phyloP scores from a whole-genome alignment of 805 yeast genomes.

The Clavispora vitiphila region DNA sequence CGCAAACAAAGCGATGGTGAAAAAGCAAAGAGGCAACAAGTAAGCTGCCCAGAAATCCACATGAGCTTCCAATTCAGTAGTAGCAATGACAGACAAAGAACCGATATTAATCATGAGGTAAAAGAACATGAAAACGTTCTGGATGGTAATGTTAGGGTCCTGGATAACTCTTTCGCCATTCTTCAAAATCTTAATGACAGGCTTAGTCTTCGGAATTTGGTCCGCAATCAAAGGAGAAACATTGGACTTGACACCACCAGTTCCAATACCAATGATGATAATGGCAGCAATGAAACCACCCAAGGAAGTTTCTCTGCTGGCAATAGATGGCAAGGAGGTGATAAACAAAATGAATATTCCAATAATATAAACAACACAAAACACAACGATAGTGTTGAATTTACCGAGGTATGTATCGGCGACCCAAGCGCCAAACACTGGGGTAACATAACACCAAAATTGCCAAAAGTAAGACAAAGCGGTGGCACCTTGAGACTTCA shows the following conservation, averaged over 20 bases:
- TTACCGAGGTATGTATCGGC: conserved; percentile 76
- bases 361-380: conserved; percentile 52
- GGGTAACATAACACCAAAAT: conserved; percentile 80
- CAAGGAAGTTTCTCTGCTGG: conserved; percentile 45
- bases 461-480: conserved; percentile 72
- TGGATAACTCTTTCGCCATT: conserved; percentile 37
- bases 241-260: conserved; percentile 79
- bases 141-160: conserved; percentile 68
- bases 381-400: conserved; percentile 59
- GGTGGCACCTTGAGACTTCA: conserved; percentile 61
- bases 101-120: conserved; percentile 76
- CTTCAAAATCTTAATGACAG: conserved; percentile 33
- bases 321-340: conserved; percentile 62
- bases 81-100: conserved; percentile 68
- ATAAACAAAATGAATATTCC: conserved; percentile 63
- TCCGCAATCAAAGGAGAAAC: conserved; percentile 70
- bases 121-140: conserved; percentile 70
- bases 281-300: conserved; percentile 60
- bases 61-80: conserved; percentile 63
- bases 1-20: conserved; percentile 47
- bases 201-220: conserved; percentile 36
- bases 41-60: conserved; percentile 74
- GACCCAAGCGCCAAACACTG: conserved; percentile 68
- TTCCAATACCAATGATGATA: conserved; percentile 64
- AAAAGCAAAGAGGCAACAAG: conserved; percentile 61